Conservation (phyloP, 805 yeast genomes). For the Kuraishia cidri region DNA sequence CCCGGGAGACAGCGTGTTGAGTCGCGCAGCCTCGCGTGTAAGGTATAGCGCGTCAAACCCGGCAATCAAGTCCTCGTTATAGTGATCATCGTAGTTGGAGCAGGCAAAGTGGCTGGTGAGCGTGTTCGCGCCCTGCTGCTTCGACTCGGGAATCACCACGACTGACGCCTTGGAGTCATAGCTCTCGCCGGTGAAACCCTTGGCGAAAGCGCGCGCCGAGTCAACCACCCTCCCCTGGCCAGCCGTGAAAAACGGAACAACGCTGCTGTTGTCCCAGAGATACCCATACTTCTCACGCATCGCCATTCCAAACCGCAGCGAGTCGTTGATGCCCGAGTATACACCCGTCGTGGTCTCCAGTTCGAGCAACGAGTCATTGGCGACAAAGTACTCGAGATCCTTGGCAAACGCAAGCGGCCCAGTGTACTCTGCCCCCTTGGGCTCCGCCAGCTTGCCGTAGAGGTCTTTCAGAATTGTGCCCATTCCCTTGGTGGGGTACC, state of each 20-base stretch:
- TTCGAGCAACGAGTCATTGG: constrained; percentile 15
- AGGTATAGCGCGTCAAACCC: constrained; percentile 30
- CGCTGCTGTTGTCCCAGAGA: constrained; percentile 25
- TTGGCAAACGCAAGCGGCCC: constrained; percentile 49
- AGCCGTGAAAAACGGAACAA: constrained; percentile 44
- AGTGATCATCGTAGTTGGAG: constrained; percentile 22
- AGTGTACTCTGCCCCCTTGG: constrained; percentile 23
- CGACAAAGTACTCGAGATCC: constrained; percentile 42
- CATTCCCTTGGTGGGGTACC: constrained; percentile 50
- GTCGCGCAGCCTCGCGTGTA: constrained; percentile 43
- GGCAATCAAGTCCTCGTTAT: constrained; percentile 8
- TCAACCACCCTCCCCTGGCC: constrained; percentile 46
- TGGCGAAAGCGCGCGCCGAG: constrained; percentile 45
- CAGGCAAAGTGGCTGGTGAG: constrained; percentile 46
- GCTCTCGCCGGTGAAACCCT: constrained; percentile 44
- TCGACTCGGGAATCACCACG: constrained; percentile 35
- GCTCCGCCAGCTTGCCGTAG: constrained; percentile 23
- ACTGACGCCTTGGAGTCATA: constrained; percentile 26
- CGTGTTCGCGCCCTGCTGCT: constrained; percentile 44
- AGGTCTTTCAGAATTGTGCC: constrained; percentile 13
- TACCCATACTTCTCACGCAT: constrained; percentile 40
- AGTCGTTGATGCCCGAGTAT: constrained; percentile 44
- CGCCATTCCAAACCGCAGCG: constrained; percentile 36
- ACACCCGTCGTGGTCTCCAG: constrained; percentile 21
- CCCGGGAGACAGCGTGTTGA: constrained; percentile 46